Percentiles rank a stretch among this genome's conserved stretches.
phyloP scores from a whole-genome alignment of 1,284 basidiomycete species.

The Sparassis latifolia region DNA sequence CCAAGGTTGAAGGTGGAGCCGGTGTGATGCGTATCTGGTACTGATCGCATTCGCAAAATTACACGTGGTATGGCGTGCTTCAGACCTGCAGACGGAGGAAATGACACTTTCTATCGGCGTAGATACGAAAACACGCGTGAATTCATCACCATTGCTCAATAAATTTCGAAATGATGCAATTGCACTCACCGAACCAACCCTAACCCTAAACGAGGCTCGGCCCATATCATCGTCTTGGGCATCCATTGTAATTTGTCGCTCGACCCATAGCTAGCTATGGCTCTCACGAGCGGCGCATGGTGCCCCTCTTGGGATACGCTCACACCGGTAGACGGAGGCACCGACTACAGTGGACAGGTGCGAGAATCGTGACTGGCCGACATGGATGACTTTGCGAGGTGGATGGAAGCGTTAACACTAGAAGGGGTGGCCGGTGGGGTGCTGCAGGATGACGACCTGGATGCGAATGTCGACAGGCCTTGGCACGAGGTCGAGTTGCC shows the following conservation, averaged over 20 bases:
- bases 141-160: too few relatives aligned
- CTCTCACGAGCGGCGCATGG: constrained; percentile 42
- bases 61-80: too few relatives aligned
- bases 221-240: constrained; percentile 48
- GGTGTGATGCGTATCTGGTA: too few relatives aligned
- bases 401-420: constrained; percentile 40
- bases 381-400: constrained; percentile 45
- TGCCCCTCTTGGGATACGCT: constrained; percentile 41
- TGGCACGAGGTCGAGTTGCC: constrained; percentile 35
- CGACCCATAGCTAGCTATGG: constrained; percentile 43
- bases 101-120: too few relatives aligned
- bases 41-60: too few relatives aligned
- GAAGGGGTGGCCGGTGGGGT: constrained; percentile 26
- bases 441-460: constrained; percentile 30
- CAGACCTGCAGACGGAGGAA: too few relatives aligned
- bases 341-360: constrained; percentile 19
- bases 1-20: too few relatives aligned
- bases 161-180: too few relatives aligned
- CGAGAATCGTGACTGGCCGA: constrained; percentile 29
- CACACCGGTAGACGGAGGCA: constrained; percentile 17
- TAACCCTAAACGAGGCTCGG: constrained; percentile 10
- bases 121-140: too few relatives aligned
- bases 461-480: constrained; percentile 45
- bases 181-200: too few relatives aligned
- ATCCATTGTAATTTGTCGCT: constrained; percentile 47